Percentiles rank a stretch among this genome's conserved stretches.
phyloP scores from a whole-genome alignment of 1,284 basidiomycete genomes.

The Xerocomus subilludens region DNA sequence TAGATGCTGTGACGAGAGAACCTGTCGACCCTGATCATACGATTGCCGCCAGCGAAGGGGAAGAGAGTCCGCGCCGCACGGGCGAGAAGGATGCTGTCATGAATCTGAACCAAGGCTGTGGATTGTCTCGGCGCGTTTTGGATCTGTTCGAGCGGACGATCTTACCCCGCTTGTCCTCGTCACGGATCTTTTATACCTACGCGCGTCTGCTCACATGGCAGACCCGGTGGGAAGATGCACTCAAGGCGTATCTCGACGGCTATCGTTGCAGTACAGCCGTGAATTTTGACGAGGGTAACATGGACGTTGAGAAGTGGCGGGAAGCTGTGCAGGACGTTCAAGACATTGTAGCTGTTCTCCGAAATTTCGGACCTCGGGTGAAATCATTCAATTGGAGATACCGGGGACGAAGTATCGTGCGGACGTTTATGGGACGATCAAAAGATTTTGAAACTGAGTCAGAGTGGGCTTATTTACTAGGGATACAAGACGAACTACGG shows the following conservation, averaged over 20 bases:
- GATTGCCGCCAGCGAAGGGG: not conserved
- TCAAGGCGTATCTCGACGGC: constrained; percentile 85
- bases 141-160: constrained; percentile 81
- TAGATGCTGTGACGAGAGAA: constrained; percentile 83
- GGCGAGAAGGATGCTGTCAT: constrained; percentile 40
- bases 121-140: constrained; percentile 70
- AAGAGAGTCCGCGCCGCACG: not conserved
- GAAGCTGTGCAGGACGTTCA: constrained; percentile 82
- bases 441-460: constrained; percentile 88
- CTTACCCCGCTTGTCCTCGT: constrained; percentile 79
- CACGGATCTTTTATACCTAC: constrained; percentile 83
- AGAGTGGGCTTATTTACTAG: constrained; percentile 80
- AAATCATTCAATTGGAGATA: constrained; percentile 78
- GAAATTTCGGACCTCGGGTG: constrained; percentile 82
- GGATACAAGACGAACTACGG: constrained; percentile 67
- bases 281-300: constrained; percentile 74
- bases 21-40: constrained; percentile 52
- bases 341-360: constrained; percentile 84
- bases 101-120: constrained; percentile 74
- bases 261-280: constrained; percentile 81
- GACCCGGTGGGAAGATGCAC: constrained; percentile 75
- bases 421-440: constrained; percentile 87
- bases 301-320: constrained; percentile 72
- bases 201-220: constrained; percentile 83
- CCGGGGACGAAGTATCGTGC: constrained; percentile 88